Evolutionary conservation across 345 rosid species (phyloP).

Genomic region (Trapa bicornis): DNA sequence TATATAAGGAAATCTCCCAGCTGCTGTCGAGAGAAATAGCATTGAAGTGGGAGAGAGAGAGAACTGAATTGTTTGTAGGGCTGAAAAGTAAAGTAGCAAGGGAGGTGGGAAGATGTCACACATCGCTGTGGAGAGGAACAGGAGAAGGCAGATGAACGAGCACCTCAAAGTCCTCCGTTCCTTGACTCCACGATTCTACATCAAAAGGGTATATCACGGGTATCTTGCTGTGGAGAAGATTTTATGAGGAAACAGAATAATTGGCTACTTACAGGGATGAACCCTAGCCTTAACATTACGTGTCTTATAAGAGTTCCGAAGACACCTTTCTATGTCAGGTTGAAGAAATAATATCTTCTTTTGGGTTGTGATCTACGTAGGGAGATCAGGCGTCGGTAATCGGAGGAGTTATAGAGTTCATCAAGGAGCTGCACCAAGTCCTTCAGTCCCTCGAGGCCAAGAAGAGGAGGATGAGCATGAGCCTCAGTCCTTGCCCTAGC

Average conservation of each 20-base stretch:
- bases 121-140: slow-evolving; percentile 81
- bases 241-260: neutral
- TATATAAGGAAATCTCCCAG: too few species aligned
- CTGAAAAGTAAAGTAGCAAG: neutral
- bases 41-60: neutral
- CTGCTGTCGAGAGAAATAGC: too few species aligned
- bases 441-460: slow-evolving; percentile 71
- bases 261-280: too few species aligned
- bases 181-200: slow-evolving; percentile 82
- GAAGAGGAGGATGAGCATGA: slow-evolving; percentile 65
- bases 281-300: too few species aligned
- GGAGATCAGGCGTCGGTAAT: slow-evolving; percentile 96
- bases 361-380: slow-evolving; percentile 16
- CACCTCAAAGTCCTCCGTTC: slow-evolving; percentile 82
- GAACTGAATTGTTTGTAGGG: neutral
- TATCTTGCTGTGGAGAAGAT: too few species aligned
- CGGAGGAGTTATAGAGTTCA: slow-evolving; percentile 84
- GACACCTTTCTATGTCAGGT: too few species aligned
- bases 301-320: too few species aligned
- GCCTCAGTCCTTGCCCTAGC: slow-evolving; percentile 64
- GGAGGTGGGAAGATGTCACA: slow-evolving; percentile 42
- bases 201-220: slow-evolving; percentile 56
- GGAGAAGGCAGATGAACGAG: slow-evolving; percentile 92
- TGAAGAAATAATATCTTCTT: too few species aligned
- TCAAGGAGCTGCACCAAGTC: slow-evolving; percentile 82